Evolutionary conservation across 352 stramenopile species (phyloP), one percentile per base, ranked within the genome.

Genomic region (Blastocystis sp.): DNA sequence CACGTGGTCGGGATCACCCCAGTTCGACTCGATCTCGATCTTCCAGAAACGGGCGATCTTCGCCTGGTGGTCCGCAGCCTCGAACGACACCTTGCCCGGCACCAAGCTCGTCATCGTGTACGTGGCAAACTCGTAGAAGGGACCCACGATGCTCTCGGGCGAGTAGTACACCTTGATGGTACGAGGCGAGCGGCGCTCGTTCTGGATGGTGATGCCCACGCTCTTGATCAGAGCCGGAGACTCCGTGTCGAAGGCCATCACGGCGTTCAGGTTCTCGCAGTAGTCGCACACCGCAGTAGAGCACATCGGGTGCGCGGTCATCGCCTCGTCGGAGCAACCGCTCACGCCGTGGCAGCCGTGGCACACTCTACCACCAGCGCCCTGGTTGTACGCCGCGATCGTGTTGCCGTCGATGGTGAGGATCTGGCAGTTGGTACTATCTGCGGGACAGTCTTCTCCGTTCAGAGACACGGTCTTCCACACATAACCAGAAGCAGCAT

Each of bases 361-460:
- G 29, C 79, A 89, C 51, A 45, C 21, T 45, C 79, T n/a, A 59
- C 79, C 79, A 16, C 61, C 79, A 9, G 29, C 24, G 21, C 29
- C 31, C 67, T 89, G 79, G 55, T 89, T 89, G 55, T 89, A 89
- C 50, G 62, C 79, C 62, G 79, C 63, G 16, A 89, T 59, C 3
- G 39, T 19, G 31, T 77, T 26, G 31, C 67, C 67, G 26, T 45
- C 62, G 50, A 80, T 62, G 21, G 61, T 89, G 19, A 89, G 51
- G 1, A 65, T 61, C 67, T 89, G 60, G 35, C 79, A 89, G 41
- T 89, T 89, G 45, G 31, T 45, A 89, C 24, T 80, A 67, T 85
- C 51, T 55, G 16, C 6, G 41, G 45, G 74, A 69, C 74, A 85
- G 19, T 51, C 37, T 35, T 85, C 74, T 45, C 31, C 39, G 24